These are phyloP conservation scores for Cadophora malorum DNA, from an alignment of 2,329 filamentous ascomycete genomes.

Conservation along the genomic window DNA sequence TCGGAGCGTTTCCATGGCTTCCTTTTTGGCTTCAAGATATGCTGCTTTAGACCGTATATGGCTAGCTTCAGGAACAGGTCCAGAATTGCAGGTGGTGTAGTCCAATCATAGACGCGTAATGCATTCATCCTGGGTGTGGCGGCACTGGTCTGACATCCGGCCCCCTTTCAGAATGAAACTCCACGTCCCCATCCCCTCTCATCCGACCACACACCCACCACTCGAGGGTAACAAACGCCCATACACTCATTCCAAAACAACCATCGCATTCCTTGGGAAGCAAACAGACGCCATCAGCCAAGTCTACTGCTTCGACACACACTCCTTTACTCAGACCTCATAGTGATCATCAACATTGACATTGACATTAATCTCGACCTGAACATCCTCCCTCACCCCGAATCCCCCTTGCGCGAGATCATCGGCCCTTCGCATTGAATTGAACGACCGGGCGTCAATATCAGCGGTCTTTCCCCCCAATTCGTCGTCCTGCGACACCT, in stretches of 20 bases:
- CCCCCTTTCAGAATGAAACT: conserved; percentile 9
- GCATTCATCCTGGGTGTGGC: conserved; percentile 2
- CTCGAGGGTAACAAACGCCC: conserved; percentile 12
- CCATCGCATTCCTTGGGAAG: conserved; percentile 11
- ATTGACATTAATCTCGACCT: not conserved
- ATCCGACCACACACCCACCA: conserved; percentile 8
- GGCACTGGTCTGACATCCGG: conserved; percentile 1
- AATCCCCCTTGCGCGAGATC: not conserved
- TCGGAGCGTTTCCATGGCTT: not conserved
- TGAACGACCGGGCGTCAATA: conserved; percentile 17
- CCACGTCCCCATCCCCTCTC: conserved; percentile 10
- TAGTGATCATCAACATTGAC: not conserved
- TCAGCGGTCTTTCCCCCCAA: conserved; percentile 19
- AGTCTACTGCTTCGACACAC: conserved; percentile 9
- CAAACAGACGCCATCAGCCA: conserved; percentile 17
- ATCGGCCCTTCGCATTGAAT: conserved; percentile 12
- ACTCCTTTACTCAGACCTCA: conserved; percentile 5
- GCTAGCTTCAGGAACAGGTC: conserved; percentile 10
- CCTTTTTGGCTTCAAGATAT: conserved; percentile 2
- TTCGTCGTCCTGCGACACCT: conserved; percentile 30
- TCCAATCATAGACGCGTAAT: conserved; percentile 10
- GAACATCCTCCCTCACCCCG: not conserved
- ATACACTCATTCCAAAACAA: conserved; percentile 19
- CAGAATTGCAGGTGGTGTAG: not conserved
- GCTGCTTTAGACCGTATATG: conserved; percentile 1